These are phyloP conservation scores for Backusella circina DNA, from an alignment of 192 early-diverging fungal species.

Conservation along the genomic window DNA sequence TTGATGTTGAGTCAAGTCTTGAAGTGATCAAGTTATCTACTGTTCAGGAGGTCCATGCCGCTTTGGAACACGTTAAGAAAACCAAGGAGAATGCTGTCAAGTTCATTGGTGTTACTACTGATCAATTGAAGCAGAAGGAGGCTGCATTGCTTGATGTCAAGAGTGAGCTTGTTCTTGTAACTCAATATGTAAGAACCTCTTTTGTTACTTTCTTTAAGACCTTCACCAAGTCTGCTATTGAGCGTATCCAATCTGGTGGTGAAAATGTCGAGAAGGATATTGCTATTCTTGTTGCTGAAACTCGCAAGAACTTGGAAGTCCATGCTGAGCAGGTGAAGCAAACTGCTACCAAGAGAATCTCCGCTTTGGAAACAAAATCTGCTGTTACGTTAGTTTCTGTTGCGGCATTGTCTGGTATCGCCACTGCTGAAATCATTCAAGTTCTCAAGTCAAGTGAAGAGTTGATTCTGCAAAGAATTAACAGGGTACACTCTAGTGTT, in stretches of 20 bases:
- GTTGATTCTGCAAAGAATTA: neutral
- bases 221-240: neutral
- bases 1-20: slow-evolving; percentile 1
- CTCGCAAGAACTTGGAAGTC: neutral
- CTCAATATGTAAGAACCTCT: neutral
- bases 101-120: slow-evolving; percentile 5
- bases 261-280: slow-evolving; percentile 11
- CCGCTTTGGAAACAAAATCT: slow-evolving; percentile 9
- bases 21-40: slow-evolving; percentile 7
- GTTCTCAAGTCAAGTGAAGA: neutral
- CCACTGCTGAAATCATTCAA: neutral
- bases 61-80: slow-evolving; percentile 10
- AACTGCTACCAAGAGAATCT: neutral
- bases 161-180: neutral
- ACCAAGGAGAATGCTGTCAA: neutral
- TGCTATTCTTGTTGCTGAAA: slow-evolving; percentile 3
- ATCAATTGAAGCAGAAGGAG: slow-evolving; percentile 8
- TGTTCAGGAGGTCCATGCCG: slow-evolving; percentile 2
- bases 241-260: neutral
- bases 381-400: neutral
- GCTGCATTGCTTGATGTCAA: slow-evolving; percentile 7
- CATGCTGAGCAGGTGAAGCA: neutral
- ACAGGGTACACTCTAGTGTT: slow-evolving; percentile 4
- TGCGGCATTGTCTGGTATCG: slow-evolving; percentile 5
- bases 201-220: slow-evolving; percentile 8